Base-by-base conservation (phyloP, 139 green algal species). In the Gonium pectorale region DNA sequence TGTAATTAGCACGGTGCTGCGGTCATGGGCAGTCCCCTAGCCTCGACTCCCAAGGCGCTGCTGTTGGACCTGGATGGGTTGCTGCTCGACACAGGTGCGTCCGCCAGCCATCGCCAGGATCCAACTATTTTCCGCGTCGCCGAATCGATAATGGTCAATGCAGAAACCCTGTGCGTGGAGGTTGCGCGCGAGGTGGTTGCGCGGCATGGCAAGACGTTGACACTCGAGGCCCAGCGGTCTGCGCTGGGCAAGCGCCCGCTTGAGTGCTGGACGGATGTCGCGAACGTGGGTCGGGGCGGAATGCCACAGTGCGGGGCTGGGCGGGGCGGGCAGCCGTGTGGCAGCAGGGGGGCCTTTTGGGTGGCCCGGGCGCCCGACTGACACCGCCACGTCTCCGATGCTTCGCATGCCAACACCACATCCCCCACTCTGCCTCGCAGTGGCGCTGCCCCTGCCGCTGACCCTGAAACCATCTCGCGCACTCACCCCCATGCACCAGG, bases 51-150 rank as follows among this genome's bases (percentile, higher is more conserved):
- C 13, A 85, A 85, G 68, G 84, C 71, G 4, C 90, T 97, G 0
- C 93, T 98, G 3, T 94, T 96, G 19, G 96, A 98, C 79, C 77
- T 98, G 7, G 96, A 98, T 88, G 95, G 94, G 11, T 93, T 92
- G 0, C 62, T 97, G 5, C 67, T 97, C 0, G 93, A 97, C 82
- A 97, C 94, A 62, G 94, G 91, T 93, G 77, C 0, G 69, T 38
- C 13, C 8, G 21, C 17, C 11, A 29, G n/a, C n/a, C n/a, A n/a
- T n/a, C n/a, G n/a, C n/a, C n/a, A n/a, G n/a, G n/a, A n/a, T n/a
- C n/a, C n/a, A n/a, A n/a, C n/a, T n/a, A n/a, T 49, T 29, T 71
- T 9, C 31, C 44, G 5, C 29, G 33, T 33, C 24, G 52, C 21
- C 1, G 15, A 19, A 2, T 74, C 41, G 54, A 33, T 38, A 60